These are phyloP conservation scores for Golubevia pallescens DNA, from an alignment of 1,284 basidiomycete species.

Conservation along the genomic window DNA sequence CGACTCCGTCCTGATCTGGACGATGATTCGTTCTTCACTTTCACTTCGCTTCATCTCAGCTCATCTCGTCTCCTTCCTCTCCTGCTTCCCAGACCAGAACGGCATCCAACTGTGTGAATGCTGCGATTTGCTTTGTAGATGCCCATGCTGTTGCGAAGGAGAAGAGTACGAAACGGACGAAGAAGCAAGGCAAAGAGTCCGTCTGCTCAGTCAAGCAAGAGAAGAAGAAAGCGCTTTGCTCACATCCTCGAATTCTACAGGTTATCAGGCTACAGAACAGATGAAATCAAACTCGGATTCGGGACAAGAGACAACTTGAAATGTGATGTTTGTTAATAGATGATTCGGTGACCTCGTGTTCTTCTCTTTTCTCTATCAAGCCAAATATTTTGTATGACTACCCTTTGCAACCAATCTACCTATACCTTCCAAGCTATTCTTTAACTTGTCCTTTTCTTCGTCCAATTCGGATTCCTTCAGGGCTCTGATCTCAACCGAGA, in stretches of 20 bases:
- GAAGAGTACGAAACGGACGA: not conserved
- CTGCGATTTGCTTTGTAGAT: not conserved
- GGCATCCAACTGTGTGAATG: not conserved
- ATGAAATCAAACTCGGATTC: not conserved
- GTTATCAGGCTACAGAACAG: not conserved
- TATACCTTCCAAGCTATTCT: not conserved
- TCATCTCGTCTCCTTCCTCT: not conserved
- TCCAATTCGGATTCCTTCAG: slow-evolving; percentile 18
- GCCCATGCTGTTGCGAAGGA: not conserved
- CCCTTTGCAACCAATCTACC: slow-evolving; percentile 20
- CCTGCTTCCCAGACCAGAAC: not conserved
- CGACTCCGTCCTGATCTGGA: too few species aligned
- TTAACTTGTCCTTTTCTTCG: slow-evolving; percentile 10
- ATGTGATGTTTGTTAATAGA: too few species aligned
- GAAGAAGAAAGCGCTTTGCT: not conserved
- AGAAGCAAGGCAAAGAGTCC: not conserved
- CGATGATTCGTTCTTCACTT: too few species aligned
- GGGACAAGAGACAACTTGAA: too few species aligned
- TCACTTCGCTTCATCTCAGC: not conserved
- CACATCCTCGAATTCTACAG: not conserved
- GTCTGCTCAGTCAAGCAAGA: not conserved
- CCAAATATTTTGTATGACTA: slow-evolving; percentile 32
- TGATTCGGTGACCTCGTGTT: too few species aligned
- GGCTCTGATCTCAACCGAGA: slow-evolving; percentile 26
- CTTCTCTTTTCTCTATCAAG: slow-evolving; percentile 8